A percentile compares a stretch with the other conserved stretches of the same genome.
These are phyloP conservation scores for Aspergillus sclerotiicarbonarius DNA, from an alignment of 495 filamentous ascomycete species.

Conservation along the genomic window DNA sequence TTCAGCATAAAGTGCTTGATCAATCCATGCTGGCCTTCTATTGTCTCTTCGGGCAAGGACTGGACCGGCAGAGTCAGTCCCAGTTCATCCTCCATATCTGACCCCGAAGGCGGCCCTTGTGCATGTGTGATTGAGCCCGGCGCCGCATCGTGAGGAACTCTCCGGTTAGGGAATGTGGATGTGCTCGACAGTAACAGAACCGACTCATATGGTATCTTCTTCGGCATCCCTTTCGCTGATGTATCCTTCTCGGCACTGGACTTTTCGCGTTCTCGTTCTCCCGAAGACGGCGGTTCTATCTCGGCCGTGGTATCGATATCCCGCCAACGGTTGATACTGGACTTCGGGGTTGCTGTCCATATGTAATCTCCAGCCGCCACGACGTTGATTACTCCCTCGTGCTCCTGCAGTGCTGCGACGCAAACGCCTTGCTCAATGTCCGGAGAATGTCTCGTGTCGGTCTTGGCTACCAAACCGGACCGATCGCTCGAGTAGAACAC, in stretches of 20 bases:
- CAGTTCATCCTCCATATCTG: conserved; percentile 56
- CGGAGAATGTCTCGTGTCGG: conserved; percentile 72
- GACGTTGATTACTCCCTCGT: conserved; percentile 83
- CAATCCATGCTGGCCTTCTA: conserved; percentile 92
- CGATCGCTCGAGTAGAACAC: conserved; percentile 94
- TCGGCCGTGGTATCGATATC: conserved; percentile 75
- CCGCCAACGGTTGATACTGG: conserved; percentile 92
- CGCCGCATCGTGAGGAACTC: conserved; percentile 45
- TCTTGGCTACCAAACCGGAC: conserved; percentile 89
- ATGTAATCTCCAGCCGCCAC: conserved; percentile 76
- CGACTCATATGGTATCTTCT: conserved; percentile 72
- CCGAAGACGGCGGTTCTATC: conserved; percentile 50
- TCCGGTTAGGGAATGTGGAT: conserved; percentile 63
- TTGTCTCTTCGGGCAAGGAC: conserved; percentile 75
- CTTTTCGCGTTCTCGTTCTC: conserved; percentile 41
- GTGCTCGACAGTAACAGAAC: conserved; percentile 81
- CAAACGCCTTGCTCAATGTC: conserved; percentile 89
- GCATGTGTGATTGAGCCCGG: conserved; percentile 46
- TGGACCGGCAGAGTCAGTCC: conserved; percentile 64
- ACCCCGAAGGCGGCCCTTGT: conserved; percentile 59
- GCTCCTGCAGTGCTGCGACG: conserved; percentile 84
- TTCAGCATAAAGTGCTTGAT: conserved; percentile 93
- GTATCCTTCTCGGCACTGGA: conserved; percentile 13
- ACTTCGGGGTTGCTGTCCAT: conserved; percentile 92
- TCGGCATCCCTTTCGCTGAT: conserved; percentile 31